Conservation (phyloP, 768 basidiomycete genomes). For the Asterophora lycoperdoides region DNA sequence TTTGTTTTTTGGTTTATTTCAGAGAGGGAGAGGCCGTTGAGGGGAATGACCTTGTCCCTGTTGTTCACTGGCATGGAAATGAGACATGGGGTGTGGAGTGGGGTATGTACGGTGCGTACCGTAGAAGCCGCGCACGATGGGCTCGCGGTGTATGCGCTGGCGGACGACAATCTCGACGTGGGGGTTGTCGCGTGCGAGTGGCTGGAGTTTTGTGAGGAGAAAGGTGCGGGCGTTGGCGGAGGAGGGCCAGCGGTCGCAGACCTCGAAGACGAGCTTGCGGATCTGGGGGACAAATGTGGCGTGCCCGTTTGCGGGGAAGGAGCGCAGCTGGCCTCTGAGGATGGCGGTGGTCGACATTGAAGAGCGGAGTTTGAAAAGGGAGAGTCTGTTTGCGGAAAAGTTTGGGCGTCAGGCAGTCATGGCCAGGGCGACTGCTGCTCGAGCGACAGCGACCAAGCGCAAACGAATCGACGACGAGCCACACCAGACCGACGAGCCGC, state of each 20-base stretch:
- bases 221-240: constrained; percentile 69
- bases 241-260: constrained; percentile 78
- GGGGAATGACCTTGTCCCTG: constrained; percentile 82
- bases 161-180: constrained; percentile 83
- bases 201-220: constrained; percentile 57
- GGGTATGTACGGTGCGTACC: constrained; percentile 39
- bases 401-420: too few relatives aligned
- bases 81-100: constrained; percentile 5
- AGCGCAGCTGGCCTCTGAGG: constrained; percentile 44
- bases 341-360: constrained; percentile 24
- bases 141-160: constrained; percentile 70
- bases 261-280: constrained; percentile 88
- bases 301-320: constrained; percentile 72
- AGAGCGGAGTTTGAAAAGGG: constrained; percentile 29
- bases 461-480: constrained; percentile 51
- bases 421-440: constrained; percentile 80
- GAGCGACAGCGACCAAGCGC: constrained; percentile 55
- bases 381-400: neutral
- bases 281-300: constrained; percentile 68
- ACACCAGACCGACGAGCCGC: constrained; percentile 40
- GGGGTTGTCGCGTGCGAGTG: constrained; percentile 67
- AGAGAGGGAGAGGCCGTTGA: constrained; percentile 70
- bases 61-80: constrained; percentile 59
- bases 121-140: constrained; percentile 81
- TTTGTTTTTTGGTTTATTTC: constrained; percentile 76